Conservation (phyloP, 2,329 filamentous ascomycete species). For the Alternaria triticimaculans region DNA sequence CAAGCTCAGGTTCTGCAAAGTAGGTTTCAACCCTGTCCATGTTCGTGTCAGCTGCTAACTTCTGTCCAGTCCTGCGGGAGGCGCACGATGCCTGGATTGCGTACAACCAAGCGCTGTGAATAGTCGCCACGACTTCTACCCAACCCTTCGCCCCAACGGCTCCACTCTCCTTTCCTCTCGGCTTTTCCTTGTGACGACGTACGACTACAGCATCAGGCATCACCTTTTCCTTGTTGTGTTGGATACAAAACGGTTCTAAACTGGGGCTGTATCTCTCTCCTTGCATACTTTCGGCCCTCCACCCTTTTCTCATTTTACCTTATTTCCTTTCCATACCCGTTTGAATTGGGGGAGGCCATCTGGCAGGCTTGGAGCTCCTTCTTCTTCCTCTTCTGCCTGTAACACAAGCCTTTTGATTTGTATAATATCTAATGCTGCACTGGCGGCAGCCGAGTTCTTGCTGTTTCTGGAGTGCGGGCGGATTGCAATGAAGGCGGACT, state of each 20-base stretch:
- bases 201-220: slow-evolving; percentile 16
- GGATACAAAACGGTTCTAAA: slow-evolving; percentile 12
- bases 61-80: slow-evolving; percentile 42
- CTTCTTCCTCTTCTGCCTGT: slow-evolving; percentile 9
- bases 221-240: slow-evolving; percentile 15
- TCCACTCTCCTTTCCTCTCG: slow-evolving; percentile 9
- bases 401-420: slow-evolving; percentile 12
- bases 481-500: slow-evolving; percentile 5
- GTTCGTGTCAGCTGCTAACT: slow-evolving; percentile 17
- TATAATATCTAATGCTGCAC: slow-evolving; percentile 42
- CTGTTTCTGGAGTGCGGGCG: slow-evolving; percentile 1
- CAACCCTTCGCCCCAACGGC: neutral
- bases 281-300: slow-evolving; percentile 6
- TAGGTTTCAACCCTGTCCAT: slow-evolving; percentile 19
- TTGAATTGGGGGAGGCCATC: slow-evolving; percentile 9
- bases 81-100: slow-evolving; percentile 48
- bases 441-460: slow-evolving; percentile 9
- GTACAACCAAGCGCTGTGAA: slow-evolving; percentile 35
- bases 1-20: slow-evolving; percentile 48
- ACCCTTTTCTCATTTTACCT: neutral
- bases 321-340: slow-evolving; percentile 18
- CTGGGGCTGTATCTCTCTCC: slow-evolving; percentile 6
- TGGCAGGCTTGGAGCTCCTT: slow-evolving; percentile 16
- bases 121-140: neutral
- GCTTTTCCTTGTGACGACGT: slow-evolving; percentile 15